Evolutionary conservation across 2,329 filamentous ascomycete genomes (phyloP).

Genomic region (Colletotrichum tabaci): DNA sequence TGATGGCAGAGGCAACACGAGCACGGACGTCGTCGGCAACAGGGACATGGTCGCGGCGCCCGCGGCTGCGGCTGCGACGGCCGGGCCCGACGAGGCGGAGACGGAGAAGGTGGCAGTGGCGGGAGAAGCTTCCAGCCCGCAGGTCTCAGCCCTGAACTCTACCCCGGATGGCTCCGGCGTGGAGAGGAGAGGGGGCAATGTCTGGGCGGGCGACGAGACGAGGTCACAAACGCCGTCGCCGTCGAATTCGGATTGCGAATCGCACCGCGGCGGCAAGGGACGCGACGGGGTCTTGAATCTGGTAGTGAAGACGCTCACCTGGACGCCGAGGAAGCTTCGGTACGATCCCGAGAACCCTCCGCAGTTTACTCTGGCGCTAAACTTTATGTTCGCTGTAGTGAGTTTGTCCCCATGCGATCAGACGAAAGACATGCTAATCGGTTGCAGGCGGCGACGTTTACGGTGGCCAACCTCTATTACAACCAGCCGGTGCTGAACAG

Average conservation of each 20-base stretch:
- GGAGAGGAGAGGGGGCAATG: not conserved
- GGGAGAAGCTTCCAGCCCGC: not conserved
- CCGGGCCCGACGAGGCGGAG: not conserved
- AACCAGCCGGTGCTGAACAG: conserved; percentile 85
- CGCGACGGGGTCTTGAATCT: not conserved
- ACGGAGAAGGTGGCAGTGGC: not conserved
- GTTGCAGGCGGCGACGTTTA: conserved; percentile 70
- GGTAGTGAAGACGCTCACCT: conserved; percentile 56
- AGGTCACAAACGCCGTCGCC: conserved; percentile 1
- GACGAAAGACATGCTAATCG: not conserved
- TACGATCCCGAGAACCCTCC: conserved; percentile 78
- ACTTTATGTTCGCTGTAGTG: conserved; percentile 79
- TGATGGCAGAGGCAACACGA: conserved; percentile 16
- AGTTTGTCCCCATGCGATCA: conserved; percentile 33
- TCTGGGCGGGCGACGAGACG: conserved; percentile 19
- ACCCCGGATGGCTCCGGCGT: not conserved
- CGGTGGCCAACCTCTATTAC: conserved; percentile 87
- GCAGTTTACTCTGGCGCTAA: conserved; percentile 77
- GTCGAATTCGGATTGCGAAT: conserved; percentile 24
- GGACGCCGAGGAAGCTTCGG: conserved; percentile 76
- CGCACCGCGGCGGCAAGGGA: conserved; percentile 9
- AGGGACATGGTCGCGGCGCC: conserved; percentile 14
- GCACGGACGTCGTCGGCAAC: not conserved
- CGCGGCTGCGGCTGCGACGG: conserved; percentile 3
- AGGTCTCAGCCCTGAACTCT: conserved; percentile 23